These are phyloP conservation scores for Cystobasidium onofrii DNA, from an alignment of 768 basidiomycete genomes.

Conservation along the genomic window DNA sequence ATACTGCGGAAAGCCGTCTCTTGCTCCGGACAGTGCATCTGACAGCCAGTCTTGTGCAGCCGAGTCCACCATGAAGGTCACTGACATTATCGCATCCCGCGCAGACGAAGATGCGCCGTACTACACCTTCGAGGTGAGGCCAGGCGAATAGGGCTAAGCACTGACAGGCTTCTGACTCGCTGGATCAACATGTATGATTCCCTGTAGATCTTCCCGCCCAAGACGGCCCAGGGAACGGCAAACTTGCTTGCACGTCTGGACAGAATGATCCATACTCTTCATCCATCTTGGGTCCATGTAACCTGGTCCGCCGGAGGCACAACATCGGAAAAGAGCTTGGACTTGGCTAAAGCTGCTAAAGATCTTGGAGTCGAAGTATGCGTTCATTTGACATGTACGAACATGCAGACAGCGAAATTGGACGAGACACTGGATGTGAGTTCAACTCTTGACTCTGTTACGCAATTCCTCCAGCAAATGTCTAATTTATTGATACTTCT, in stretches of 20 bases:
- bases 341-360: constrained; percentile 65
- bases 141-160: background rate
- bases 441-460: constrained; percentile 31
- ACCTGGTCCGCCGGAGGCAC: constrained; percentile 98
- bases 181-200: no score
- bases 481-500: background rate
- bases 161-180: background rate
- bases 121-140: constrained; percentile 67
- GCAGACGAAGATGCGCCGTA: constrained; percentile 54
- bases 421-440: constrained; percentile 78
- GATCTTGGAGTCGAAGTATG: constrained; percentile 87
- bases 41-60: background rate
- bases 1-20: background rate
- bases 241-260: constrained; percentile 82
- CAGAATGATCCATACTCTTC: constrained; percentile 60
- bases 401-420: constrained; percentile 94
- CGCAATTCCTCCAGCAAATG: background rate
- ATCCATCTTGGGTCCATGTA: constrained; percentile 76
- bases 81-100: constrained; percentile 57
- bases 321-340: constrained; percentile 76
- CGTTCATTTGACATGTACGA: constrained; percentile 98
- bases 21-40: background rate
- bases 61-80: constrained; percentile 57
- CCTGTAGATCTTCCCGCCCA: constrained; percentile 74
- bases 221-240: constrained; percentile 77